phyloP scores from a whole-genome alignment of 2,329 filamentous ascomycete genomes.

The Aspergillus sp. region DNA sequence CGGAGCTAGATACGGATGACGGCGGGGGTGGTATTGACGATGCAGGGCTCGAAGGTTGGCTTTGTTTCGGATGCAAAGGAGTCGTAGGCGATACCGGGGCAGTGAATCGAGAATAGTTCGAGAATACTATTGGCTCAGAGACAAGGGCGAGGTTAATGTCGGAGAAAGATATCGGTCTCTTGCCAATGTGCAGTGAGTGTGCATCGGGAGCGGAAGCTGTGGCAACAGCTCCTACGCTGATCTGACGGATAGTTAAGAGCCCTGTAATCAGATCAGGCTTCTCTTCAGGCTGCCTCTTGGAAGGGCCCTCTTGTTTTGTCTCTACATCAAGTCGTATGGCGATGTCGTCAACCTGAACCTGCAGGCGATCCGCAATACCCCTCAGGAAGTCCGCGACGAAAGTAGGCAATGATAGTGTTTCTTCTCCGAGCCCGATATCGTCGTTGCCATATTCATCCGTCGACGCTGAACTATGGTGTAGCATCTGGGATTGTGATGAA shows the following conservation, averaged over 20 bases:
- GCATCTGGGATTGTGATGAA: constrained; percentile 53
- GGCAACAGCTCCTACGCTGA: constrained; percentile 40
- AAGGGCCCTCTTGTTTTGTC: constrained; percentile 43
- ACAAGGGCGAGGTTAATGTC: constrained; percentile 52
- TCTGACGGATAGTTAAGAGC: constrained; percentile 40
- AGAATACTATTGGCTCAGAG: constrained; percentile 55
- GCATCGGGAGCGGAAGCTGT: constrained; percentile 26
- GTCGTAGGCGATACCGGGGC: constrained; percentile 39
- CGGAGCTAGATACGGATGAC: constrained; percentile 30
- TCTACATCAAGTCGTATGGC: constrained; percentile 57
- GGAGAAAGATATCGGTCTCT: constrained; percentile 50
- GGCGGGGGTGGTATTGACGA: constrained; percentile 33
- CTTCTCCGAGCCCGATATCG: constrained; percentile 57
- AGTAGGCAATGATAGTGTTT: constrained; percentile 59
- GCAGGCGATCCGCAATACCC: constrained; percentile 61
- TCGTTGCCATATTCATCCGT: constrained; percentile 53
- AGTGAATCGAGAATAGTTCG: constrained; percentile 47
- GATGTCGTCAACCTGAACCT: constrained; percentile 58
- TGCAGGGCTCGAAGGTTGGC: constrained; percentile 33
- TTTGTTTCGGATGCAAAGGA: constrained; percentile 39
- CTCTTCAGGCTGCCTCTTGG: constrained; percentile 39
- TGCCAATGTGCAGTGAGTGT: constrained; percentile 39
- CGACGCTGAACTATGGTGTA: constrained; percentile 55
- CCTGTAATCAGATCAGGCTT: constrained; percentile 43
- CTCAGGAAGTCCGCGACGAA: constrained; percentile 64